These are phyloP conservation scores for Hypholoma fasciculare DNA, from an alignment of 768 basidiomycete species.

Conservation along the genomic window DNA sequence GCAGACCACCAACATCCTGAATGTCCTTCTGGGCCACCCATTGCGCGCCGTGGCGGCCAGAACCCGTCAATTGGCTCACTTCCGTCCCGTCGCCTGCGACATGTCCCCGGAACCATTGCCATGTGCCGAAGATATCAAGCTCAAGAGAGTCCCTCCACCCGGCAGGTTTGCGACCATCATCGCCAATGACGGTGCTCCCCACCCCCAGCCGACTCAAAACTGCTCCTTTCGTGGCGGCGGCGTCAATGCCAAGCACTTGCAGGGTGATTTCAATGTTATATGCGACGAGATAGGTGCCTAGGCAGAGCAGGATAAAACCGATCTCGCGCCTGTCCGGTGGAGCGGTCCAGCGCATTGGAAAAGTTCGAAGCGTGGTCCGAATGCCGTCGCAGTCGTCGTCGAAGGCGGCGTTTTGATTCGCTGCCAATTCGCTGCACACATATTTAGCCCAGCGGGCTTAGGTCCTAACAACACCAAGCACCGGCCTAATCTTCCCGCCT, in stretches of 20 bases:
- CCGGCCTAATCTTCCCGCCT: neutral
- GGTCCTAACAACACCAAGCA: neutral
- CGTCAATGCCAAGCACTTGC: slow-evolving; percentile 47
- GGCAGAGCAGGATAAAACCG: slow-evolving; percentile 63
- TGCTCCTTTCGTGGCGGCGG: slow-evolving; percentile 32
- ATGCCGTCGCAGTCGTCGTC: neutral
- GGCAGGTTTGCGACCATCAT: slow-evolving; percentile 48
- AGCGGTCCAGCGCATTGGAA: slow-evolving; percentile 57
- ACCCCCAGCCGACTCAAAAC: slow-evolving; percentile 41
- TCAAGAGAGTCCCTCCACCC: slow-evolving; percentile 63
- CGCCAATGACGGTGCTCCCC: slow-evolving; percentile 34
- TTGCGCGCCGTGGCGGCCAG: slow-evolving; percentile 42
- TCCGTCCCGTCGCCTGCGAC: slow-evolving; percentile 58
- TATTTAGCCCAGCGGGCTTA: neutral
- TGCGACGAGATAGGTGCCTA: slow-evolving; percentile 66
- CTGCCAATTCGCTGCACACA: neutral
- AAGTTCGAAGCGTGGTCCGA: neutral
- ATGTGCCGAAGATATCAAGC: slow-evolving; percentile 64
- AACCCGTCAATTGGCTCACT: slow-evolving; percentile 40
- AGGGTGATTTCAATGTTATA: slow-evolving; percentile 74
- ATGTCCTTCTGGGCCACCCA: slow-evolving; percentile 39
- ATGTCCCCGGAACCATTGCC: slow-evolving; percentile 63
- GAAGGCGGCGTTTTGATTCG: neutral
- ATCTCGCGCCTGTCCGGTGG: slow-evolving; percentile 76
- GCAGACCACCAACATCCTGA: slow-evolving; percentile 22